These are phyloP conservation scores for Francoa sonchifolia DNA, from an alignment of 441 rosid genomes.

Conservation along the genomic window DNA sequence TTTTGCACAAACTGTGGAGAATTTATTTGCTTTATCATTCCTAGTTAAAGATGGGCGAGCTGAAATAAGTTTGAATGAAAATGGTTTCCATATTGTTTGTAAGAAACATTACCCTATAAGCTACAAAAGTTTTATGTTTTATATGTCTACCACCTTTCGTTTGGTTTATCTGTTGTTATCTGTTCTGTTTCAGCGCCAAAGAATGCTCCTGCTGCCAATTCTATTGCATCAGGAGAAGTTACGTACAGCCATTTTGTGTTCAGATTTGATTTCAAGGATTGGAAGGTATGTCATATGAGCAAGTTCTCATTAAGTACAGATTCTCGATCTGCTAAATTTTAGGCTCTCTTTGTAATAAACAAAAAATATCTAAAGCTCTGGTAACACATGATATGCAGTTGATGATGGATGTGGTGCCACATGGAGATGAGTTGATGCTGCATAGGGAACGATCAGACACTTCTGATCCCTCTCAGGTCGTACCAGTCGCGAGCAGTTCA, in stretches of 20 bases:
- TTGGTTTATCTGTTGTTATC: not conserved
- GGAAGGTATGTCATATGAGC: constrained; percentile 14
- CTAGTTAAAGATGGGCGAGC: constrained; percentile 20
- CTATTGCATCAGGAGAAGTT: constrained; percentile 11
- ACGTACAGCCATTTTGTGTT: constrained; percentile 17
- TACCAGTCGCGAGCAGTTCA: constrained; percentile 4
- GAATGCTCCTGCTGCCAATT: constrained; percentile 16
- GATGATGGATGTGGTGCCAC: constrained; percentile 10
- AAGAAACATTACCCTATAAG: not conserved
- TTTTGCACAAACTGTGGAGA: constrained; percentile 18
- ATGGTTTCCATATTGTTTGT: constrained; percentile 15
- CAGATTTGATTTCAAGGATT: constrained; percentile 17
- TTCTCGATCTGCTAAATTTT: too few species aligned
- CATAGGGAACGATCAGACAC: constrained; percentile 6
- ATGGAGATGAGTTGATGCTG: constrained; percentile 20
- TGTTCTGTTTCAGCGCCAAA: constrained; percentile 12
- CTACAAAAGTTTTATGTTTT: not conserved
- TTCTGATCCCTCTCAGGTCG: constrained; percentile 1
- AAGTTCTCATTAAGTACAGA: too few species aligned
- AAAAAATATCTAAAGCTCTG: too few species aligned
- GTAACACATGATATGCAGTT: constrained; percentile 3
- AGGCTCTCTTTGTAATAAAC: too few species aligned
- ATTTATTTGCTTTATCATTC: constrained; percentile 19
- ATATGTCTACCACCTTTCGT: not conserved
- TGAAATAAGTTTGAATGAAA: constrained; percentile 13